Conservation (phyloP, 2,329 filamentous ascomycete genomes). For the Alternaria triticimaculans region DNA sequence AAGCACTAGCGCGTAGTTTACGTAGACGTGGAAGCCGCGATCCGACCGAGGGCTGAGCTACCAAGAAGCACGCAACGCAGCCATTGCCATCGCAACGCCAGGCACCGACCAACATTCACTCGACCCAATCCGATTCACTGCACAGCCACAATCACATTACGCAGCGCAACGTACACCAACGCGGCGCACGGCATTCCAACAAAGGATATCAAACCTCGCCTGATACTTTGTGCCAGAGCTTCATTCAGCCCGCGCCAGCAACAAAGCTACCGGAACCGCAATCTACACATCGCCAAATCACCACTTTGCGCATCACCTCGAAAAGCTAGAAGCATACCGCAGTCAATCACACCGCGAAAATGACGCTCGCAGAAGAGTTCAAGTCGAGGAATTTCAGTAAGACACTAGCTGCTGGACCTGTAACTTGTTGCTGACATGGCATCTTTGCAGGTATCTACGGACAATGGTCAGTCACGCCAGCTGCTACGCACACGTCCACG, state of each 20-base stretch:
- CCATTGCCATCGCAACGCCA: constrained; percentile 21
- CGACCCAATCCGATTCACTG: constrained; percentile 14
- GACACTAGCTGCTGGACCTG: constrained; percentile 29
- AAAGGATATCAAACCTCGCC: constrained; percentile 20
- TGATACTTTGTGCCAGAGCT: constrained; percentile 30
- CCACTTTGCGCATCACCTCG: constrained; percentile 8
- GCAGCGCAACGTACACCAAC: constrained; percentile 35
- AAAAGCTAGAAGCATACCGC: neutral
- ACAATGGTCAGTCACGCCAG: constrained; percentile 65
- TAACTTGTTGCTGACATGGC: constrained; percentile 41
- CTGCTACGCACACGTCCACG: neutral
- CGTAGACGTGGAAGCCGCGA: constrained; percentile 43
- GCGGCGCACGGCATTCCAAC: constrained; percentile 9
- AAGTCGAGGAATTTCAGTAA: constrained; percentile 71
- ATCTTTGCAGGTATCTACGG: constrained; percentile 66
- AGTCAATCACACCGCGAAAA: constrained; percentile 36
- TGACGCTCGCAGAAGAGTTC: constrained; percentile 69
- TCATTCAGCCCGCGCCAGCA: constrained; percentile 31
- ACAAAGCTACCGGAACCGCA: constrained; percentile 23
- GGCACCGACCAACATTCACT: constrained; percentile 29
- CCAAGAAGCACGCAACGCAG: constrained; percentile 4
- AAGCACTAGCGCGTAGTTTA: constrained; percentile 35
- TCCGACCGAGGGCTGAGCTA: constrained; percentile 28
- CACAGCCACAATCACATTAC: constrained; percentile 43
- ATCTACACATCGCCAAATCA: constrained; percentile 3